Conservation (phyloP, 2,329 filamentous ascomycete species). For the Cordyceps pruinosa region DNA sequence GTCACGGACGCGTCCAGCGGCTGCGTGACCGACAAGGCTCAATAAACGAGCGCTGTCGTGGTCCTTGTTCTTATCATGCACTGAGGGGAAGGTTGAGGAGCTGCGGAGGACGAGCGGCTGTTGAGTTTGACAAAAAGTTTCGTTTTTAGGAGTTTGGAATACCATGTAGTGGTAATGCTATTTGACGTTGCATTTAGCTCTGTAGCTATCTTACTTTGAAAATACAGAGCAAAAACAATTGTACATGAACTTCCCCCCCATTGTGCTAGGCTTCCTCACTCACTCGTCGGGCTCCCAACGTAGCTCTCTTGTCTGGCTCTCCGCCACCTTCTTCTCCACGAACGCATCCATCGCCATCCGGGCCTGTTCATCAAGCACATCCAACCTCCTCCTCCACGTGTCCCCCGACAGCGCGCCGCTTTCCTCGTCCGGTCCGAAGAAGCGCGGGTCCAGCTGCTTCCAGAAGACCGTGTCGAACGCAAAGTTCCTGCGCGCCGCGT, state of each 20-base stretch:
- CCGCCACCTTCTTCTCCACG: neutral
- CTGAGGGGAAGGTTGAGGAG: neutral
- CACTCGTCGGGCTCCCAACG: neutral
- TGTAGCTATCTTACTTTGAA: neutral
- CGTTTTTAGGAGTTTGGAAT: neutral
- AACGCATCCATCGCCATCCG: neutral
- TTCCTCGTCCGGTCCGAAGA: neutral
- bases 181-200: neutral
- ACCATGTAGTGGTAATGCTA: neutral
- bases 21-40: slow-evolving; percentile 44
- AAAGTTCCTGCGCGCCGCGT: slow-evolving; percentile 5
- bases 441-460: neutral
- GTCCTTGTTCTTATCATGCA: neutral
- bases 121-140: neutral
- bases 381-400: neutral
- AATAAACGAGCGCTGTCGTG: neutral
- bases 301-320: neutral
- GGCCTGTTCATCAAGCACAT: neutral
- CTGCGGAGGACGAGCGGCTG: neutral
- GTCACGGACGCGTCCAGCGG: slow-evolving; percentile 54
- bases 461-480: neutral
- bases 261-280: too few relatives aligned
- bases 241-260: too few relatives aligned
- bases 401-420: neutral
- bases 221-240: neutral